Evolutionary conservation across 805 yeast genomes (phyloP).

Genomic region (Saccharomycopsis guyanensis): DNA sequence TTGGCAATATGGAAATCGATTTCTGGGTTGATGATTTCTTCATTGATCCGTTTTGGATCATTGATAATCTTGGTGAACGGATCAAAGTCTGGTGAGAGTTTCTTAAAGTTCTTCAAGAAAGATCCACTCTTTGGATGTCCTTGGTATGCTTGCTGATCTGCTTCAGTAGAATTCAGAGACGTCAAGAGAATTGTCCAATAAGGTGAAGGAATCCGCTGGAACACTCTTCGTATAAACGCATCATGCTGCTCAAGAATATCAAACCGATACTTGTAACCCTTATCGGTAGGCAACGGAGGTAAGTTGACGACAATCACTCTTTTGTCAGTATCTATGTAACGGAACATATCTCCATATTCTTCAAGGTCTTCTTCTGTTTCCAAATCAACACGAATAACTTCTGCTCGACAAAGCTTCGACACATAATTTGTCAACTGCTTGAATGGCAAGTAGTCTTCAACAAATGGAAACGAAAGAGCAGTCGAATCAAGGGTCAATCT

Average conservation of each 20-base stretch:
- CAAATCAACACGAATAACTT: slow-evolving; percentile 22
- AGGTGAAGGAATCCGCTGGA: slow-evolving; percentile 73
- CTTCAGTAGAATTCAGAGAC: slow-evolving; percentile 28
- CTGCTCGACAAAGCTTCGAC: slow-evolving; percentile 24
- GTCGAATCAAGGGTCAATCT: slow-evolving; percentile 53
- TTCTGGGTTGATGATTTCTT: slow-evolving; percentile 30
- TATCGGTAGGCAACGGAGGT: slow-evolving; percentile 37
- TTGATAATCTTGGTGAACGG: slow-evolving; percentile 27
- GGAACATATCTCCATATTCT: slow-evolving; percentile 30
- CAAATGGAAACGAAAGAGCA: slow-evolving; percentile 49
- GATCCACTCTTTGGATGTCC: slow-evolving; percentile 17
- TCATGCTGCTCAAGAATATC: slow-evolving; percentile 35
- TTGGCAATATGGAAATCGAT: slow-evolving; percentile 51
- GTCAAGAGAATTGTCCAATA: slow-evolving; percentile 55
- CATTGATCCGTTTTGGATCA: slow-evolving; percentile 27
- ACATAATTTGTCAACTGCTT: slow-evolving; percentile 22
- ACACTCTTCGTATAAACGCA: slow-evolving; percentile 42
- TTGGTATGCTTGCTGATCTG: slow-evolving; percentile 21
- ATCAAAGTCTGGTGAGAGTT: slow-evolving; percentile 27
- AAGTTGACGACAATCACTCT: slow-evolving; percentile 57
- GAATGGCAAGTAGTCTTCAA: slow-evolving; percentile 26
- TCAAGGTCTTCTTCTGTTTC: slow-evolving; percentile 37
- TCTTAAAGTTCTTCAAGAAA: slow-evolving; percentile 23
- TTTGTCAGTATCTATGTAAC: slow-evolving; percentile 54
- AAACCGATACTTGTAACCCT: slow-evolving; percentile 24